Conservation (phyloP, 169 alveolate species). For the Eimeria necatrix region DNA sequence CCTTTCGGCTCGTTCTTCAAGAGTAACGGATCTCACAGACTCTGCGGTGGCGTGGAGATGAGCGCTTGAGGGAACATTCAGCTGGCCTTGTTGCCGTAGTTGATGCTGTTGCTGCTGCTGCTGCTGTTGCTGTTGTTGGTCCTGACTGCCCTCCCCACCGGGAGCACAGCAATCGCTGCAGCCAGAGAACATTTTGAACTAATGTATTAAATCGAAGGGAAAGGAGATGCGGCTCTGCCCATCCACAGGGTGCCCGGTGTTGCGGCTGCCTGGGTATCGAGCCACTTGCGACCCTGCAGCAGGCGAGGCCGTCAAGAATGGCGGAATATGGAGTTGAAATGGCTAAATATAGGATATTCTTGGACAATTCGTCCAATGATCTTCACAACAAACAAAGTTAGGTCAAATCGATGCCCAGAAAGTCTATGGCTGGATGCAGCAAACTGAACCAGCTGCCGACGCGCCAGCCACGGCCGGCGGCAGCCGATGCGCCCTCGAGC, state of each 20-base stretch:
- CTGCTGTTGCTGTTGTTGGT: constrained; percentile 63
- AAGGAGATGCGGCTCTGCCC: constrained; percentile 62
- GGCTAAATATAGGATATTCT: constrained; percentile 43
- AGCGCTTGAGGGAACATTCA: constrained; percentile 58
- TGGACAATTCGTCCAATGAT: neutral
- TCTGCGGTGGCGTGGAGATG: constrained; percentile 79
- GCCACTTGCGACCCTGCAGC: constrained; percentile 62
- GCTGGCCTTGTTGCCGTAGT: constrained; percentile 61
- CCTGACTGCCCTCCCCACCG: constrained; percentile 70
- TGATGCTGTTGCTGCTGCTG: constrained; percentile 8
- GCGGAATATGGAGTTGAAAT: constrained; percentile 3
- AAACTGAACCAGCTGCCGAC: constrained; percentile 72
- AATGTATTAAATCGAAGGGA: constrained; percentile 31
- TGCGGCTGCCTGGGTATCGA: constrained; percentile 77
- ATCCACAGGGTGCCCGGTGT: constrained; percentile 58
- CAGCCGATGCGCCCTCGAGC: constrained; percentile 75
- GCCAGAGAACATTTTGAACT: constrained; percentile 59
- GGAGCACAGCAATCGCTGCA: constrained; percentile 75
- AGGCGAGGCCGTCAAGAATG: constrained; percentile 45
- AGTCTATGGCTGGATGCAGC: constrained; percentile 51
- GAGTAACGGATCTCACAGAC: constrained; percentile 78
- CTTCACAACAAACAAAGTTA: constrained; percentile 5
- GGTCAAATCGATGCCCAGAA: constrained; percentile 41
- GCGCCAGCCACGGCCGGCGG: constrained; percentile 63
- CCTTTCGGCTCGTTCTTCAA: constrained; percentile 83